phyloP scores from a whole-genome alignment of 2,329 filamentous ascomycete genomes.

The Fusarium torulosum region DNA sequence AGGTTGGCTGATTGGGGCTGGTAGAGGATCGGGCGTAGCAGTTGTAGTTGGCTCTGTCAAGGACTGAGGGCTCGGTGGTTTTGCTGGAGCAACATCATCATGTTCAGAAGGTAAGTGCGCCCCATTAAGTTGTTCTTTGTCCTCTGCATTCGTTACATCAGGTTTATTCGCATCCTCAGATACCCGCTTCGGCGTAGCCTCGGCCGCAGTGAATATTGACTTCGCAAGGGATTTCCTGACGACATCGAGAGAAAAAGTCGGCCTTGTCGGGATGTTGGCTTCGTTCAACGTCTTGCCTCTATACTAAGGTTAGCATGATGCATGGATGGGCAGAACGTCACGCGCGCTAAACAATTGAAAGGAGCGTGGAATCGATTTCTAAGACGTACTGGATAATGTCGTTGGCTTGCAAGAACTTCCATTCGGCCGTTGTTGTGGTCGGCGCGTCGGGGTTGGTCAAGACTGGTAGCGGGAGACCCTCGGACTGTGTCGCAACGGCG shows the following conservation, averaged over 20 bases:
- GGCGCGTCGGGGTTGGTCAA: slow-evolving; percentile 69
- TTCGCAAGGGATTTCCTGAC: slow-evolving; percentile 56
- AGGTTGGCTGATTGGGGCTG: slow-evolving; percentile 1
- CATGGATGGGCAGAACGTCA: slow-evolving; percentile 30
- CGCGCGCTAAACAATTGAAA: slow-evolving; percentile 30
- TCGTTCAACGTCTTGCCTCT: slow-evolving; percentile 63
- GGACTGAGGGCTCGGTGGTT: slow-evolving; percentile 24
- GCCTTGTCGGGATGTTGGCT: slow-evolving; percentile 64
- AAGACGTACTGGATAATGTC: slow-evolving; percentile 71
- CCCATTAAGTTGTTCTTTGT: slow-evolving; percentile 28
- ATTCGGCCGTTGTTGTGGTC: slow-evolving; percentile 64
- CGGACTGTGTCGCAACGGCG: slow-evolving; percentile 78
- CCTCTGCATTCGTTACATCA: slow-evolving; percentile 17
- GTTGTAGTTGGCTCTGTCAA: slow-evolving; percentile 24
- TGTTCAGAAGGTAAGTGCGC: slow-evolving; percentile 21
- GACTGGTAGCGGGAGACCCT: slow-evolving; percentile 70
- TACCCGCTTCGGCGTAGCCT: slow-evolving; percentile 22
- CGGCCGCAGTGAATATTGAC: slow-evolving; percentile 43
- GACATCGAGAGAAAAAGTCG: slow-evolving; percentile 59
- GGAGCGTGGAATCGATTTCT: slow-evolving; percentile 32
- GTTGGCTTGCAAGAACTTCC: slow-evolving; percentile 67
- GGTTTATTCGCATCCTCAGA: slow-evolving; percentile 26
- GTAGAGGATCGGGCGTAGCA: neutral
- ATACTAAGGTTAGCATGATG: slow-evolving; percentile 41
- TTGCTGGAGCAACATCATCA: slow-evolving; percentile 23